phyloP scores from a whole-genome alignment of 176 grass and related monocot genomes.

The Aegilops longissima region DNA sequence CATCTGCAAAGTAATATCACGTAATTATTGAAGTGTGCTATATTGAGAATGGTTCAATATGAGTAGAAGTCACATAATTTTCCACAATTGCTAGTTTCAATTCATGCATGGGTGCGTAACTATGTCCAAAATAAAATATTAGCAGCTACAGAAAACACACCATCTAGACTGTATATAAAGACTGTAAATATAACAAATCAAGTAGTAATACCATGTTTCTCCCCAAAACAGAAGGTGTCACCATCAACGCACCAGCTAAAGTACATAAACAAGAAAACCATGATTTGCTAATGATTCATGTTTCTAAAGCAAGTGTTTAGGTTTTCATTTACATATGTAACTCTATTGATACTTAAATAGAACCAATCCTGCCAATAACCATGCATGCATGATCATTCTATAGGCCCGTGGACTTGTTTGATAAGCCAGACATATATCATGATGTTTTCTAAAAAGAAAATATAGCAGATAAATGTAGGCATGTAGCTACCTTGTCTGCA shows the following conservation, averaged over 20 bases:
- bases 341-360: background rate
- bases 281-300: background rate
- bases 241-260: background rate
- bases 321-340: background rate
- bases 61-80: background rate
- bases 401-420: background rate
- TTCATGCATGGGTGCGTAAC: background rate
- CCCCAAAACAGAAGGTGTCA: background rate
- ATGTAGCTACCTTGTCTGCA: slow-evolving; percentile 43
- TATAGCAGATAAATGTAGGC: background rate
- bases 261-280: slow-evolving; percentile 2
- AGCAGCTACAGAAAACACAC: background rate
- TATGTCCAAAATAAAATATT: background rate
- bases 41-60: slow-evolving; percentile 3
- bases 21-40: slow-evolving; percentile 22
- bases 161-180: background rate
- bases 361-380: background rate
- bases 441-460: slow-evolving; percentile 13
- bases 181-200: background rate
- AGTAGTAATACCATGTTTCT: too few relatives aligned
- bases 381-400: background rate
- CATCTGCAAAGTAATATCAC: slow-evolving; percentile 36
- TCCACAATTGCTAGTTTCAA: background rate
- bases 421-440: background rate
- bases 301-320: background rate